phyloP scores from a whole-genome alignment of 2,329 filamentous ascomycete genomes.

The Diaporthe nobilis region DNA sequence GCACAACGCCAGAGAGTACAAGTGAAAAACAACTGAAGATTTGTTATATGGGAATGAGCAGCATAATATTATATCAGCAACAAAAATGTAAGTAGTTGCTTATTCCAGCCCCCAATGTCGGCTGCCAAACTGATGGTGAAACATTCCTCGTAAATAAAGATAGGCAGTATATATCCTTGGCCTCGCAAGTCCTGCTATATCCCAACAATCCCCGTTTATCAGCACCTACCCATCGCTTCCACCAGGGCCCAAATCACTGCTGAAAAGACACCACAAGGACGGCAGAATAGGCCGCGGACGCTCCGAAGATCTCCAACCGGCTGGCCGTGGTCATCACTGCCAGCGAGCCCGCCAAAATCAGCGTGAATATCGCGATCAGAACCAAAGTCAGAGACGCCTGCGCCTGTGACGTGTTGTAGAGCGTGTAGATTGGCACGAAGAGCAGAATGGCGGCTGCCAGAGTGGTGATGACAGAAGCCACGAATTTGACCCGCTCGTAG shows the following conservation, averaged over 20 bases:
- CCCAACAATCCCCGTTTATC: background rate
- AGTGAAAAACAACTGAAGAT: background rate
- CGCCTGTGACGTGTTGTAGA: slow-evolving; percentile 21
- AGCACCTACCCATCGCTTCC: background rate
- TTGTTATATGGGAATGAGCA: background rate
- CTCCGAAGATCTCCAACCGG: slow-evolving; percentile 38
- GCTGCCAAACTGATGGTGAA: no score
- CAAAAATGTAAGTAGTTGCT: background rate
- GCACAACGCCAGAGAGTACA: background rate
- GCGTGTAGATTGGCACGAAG: slow-evolving; percentile 27
- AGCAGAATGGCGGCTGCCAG: slow-evolving; percentile 17
- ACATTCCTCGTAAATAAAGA: no score
- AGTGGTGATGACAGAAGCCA: background rate
- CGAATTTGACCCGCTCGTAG: background rate
- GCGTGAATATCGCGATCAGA: slow-evolving; percentile 37
- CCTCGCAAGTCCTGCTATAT: background rate
- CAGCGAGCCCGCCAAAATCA: slow-evolving; percentile 28
- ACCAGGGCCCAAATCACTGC: slow-evolving; percentile 34
- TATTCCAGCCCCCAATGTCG: background rate
- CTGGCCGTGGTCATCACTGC: slow-evolving; percentile 37
- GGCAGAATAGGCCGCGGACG: slow-evolving; percentile 40
- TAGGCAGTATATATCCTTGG: background rate
- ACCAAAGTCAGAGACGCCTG: slow-evolving; percentile 33
- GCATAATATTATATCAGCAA: background rate
- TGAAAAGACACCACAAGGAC: slow-evolving; percentile 27